These are phyloP conservation scores for Aspergillus unguis DNA, from an alignment of 2,329 filamentous ascomycete species.

Conservation along the genomic window DNA sequence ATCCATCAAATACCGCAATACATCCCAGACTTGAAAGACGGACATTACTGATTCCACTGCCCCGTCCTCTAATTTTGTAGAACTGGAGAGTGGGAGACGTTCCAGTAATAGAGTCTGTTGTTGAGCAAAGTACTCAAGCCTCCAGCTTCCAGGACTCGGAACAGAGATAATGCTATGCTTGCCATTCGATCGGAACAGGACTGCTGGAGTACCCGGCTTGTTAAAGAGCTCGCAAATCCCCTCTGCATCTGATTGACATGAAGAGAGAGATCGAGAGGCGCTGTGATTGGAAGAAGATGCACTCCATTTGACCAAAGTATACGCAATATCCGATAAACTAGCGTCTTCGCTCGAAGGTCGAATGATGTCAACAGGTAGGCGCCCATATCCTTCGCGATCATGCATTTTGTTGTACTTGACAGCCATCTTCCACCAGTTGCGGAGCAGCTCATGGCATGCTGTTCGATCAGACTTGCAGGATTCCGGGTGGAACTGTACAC, in stretches of 20 bases:
- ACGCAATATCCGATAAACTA: slow-evolving; percentile 46
- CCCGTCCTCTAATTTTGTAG: slow-evolving; percentile 11
- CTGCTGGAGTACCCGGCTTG: slow-evolving; percentile 27
- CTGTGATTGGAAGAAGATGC: slow-evolving; percentile 27
- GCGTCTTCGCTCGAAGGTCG: slow-evolving; percentile 15
- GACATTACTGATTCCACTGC: slow-evolving; percentile 8
- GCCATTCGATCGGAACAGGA: slow-evolving; percentile 46
- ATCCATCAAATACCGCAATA: slow-evolving; percentile 39
- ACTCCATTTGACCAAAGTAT: slow-evolving; percentile 35
- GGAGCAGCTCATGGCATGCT: slow-evolving; percentile 60
- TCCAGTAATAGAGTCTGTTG: slow-evolving; percentile 23
- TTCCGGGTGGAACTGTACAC: slow-evolving; percentile 86
- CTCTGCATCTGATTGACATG: slow-evolving; percentile 28
- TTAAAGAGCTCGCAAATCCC: slow-evolving; percentile 35
- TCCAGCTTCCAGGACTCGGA: slow-evolving; percentile 35
- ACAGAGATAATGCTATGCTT: slow-evolving; percentile 37
- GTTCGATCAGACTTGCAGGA: slow-evolving; percentile 70
- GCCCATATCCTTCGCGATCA: slow-evolving; percentile 22
- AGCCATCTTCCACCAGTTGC: slow-evolving; percentile 71
- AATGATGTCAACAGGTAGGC: slow-evolving; percentile 20
- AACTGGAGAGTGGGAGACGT: slow-evolving; percentile 14
- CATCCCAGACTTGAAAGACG: slow-evolving; percentile 33
- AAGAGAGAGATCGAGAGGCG: slow-evolving; percentile 24
- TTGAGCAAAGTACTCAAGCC: slow-evolving; percentile 33
- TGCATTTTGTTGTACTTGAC: slow-evolving; percentile 56